A percentile compares a stretch with the other conserved stretches of the same genome.
Conservation (phyloP, 108 stramenopile species). For the Fragilaria radians region DNA sequence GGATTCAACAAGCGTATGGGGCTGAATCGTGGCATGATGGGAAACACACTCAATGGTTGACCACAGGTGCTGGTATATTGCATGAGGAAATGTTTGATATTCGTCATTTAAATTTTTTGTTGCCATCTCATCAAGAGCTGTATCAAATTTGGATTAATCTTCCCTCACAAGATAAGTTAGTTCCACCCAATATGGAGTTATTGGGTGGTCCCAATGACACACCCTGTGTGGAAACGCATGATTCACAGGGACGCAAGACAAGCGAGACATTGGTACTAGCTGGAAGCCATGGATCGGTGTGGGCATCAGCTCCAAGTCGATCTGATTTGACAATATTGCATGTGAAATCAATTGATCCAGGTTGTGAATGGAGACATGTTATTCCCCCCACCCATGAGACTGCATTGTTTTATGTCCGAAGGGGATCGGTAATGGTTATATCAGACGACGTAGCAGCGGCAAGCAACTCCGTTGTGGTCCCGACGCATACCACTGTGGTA, state of each 20-base stretch:
- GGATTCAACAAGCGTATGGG: constrained; percentile 62
- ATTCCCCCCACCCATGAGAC: constrained; percentile 43
- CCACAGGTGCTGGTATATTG: constrained; percentile 69
- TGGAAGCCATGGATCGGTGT: constrained; percentile 35
- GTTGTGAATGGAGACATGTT: constrained; percentile 37
- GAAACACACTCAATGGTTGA: constrained; percentile 72
- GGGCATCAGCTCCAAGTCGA: constrained; percentile 31
- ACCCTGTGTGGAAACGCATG: not conserved
- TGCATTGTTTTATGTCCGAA: constrained; percentile 56
- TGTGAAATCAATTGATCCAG: constrained; percentile 39
- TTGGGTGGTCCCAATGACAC: constrained; percentile 24
- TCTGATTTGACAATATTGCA: constrained; percentile 56
- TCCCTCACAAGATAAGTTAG: constrained; percentile 42
- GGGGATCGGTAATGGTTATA: constrained; percentile 27
- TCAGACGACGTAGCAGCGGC: not conserved
- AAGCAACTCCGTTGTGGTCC: constrained; percentile 9
- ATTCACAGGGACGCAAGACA: constrained; percentile 6
- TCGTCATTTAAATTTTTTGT: constrained; percentile 10
- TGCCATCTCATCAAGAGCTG: constrained; percentile 47
- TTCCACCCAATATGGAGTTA: constrained; percentile 35
- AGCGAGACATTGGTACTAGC: constrained; percentile 39
- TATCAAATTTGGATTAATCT: constrained; percentile 86
- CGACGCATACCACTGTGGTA: constrained; percentile 48
- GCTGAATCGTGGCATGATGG: constrained; percentile 32
- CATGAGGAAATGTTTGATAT: constrained; percentile 90